Conservation (phyloP, 2,329 filamentous ascomycete genomes). For the Botrytis porri region DNA sequence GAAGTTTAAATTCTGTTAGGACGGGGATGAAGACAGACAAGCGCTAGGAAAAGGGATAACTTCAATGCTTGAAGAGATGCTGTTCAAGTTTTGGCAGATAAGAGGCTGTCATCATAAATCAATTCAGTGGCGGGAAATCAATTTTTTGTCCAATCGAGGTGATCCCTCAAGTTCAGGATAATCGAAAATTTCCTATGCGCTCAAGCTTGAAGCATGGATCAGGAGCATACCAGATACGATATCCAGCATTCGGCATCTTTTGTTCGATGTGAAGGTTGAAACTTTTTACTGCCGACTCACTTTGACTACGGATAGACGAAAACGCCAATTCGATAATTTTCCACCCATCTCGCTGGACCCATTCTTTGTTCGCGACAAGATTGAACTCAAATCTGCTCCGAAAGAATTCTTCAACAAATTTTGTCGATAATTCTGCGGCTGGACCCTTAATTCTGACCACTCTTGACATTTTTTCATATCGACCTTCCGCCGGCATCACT, state of each 20-base stretch:
- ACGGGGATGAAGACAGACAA: not conserved
- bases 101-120: not conserved
- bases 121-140: not conserved
- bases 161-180: not conserved
- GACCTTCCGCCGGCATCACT: not conserved
- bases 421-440: not conserved
- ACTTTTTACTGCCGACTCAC: conserved; percentile 10
- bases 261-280: conserved; percentile 5
- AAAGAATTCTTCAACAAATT: conserved; percentile 2
- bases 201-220: conserved; percentile 23
- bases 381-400: conserved; percentile 14
- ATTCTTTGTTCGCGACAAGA: conserved; percentile 12
- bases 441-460: conserved; percentile 19
- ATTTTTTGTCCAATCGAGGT: not conserved
- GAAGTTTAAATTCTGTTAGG: too few species aligned
- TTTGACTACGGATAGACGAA: conserved; percentile 23
- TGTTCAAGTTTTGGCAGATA: not conserved
- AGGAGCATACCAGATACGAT: conserved; percentile 19
- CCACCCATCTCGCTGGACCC: not conserved
- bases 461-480: conserved; percentile 14
- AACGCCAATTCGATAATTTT: conserved; percentile 21
- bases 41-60: not conserved
- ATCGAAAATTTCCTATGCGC: not conserved
- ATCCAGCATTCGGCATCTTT: not conserved
- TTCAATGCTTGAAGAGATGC: not conserved